Conservation (phyloP, 768 basidiomycete genomes). For the Lactarius deliciosus region DNA sequence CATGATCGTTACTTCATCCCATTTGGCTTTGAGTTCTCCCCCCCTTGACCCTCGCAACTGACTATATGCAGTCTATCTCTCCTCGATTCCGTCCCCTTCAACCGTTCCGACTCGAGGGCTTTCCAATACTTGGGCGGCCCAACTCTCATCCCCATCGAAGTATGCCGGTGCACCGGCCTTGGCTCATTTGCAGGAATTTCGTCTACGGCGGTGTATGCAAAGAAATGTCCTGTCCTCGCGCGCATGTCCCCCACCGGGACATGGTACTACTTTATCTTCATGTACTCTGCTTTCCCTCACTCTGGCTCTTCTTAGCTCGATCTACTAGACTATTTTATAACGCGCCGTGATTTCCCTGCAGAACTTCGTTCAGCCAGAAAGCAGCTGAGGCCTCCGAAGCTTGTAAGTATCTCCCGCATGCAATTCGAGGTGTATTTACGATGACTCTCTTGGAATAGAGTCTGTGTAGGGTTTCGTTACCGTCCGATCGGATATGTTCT, state of each 20-base stretch:
- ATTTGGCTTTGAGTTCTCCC: no score
- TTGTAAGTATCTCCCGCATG: not conserved
- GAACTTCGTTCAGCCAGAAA: not conserved
- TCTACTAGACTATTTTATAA: not conserved
- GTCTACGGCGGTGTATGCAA: slow-evolving; percentile 5
- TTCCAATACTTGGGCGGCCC: not conserved
- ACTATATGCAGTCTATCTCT: not conserved
- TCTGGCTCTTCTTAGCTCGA: not conserved
- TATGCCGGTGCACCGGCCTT: not conserved
- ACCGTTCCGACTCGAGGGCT: not conserved
- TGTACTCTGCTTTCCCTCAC: not conserved
- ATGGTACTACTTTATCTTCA: slow-evolving; percentile 8
- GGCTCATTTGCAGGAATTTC: slow-evolving; percentile 15
- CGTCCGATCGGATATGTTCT: slow-evolving; percentile 6
- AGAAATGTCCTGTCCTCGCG: not conserved
- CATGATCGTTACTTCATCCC: slow-evolving; percentile 12
- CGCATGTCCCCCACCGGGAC: not conserved
- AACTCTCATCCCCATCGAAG: not conserved
- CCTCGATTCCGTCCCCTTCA: not conserved
- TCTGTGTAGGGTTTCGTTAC: not conserved
- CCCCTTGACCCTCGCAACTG: not conserved
- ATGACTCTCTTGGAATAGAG: not conserved
- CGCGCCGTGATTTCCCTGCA: slow-evolving; percentile 1
- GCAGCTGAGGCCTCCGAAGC: not conserved
- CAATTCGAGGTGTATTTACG: not conserved